Base-by-base conservation (phyloP, 768 basidiomycete genomes). In the Epithele typhae region DNA sequence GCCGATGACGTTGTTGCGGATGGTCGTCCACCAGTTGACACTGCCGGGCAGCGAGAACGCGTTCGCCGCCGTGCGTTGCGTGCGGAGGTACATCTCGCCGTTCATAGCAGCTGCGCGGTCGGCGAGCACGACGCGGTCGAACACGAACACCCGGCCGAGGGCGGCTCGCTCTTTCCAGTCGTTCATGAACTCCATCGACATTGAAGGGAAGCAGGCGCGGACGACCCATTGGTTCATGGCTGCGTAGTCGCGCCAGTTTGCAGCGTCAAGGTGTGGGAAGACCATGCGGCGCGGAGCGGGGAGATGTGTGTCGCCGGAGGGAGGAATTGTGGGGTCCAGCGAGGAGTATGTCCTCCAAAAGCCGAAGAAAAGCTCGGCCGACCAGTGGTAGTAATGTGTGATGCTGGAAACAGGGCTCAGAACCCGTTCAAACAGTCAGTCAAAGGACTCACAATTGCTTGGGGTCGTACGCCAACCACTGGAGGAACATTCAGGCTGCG, bases 311-410 rank as follows among this genome's bases (percentile, higher is more conserved):
- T 76, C 76, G 7, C 90, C 92, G 37, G 74, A 67, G 0, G 77
- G 54, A 2, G 80, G 65, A 42, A 94, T 92, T 18, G 64, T 66
- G 1, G 78, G 76, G 61, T 93, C 91, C 10, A 95, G 70, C 2
- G 88, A 82, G 25, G 90, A 77, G 63, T 94, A 95, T 0, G 92
- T 82, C 7, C 91, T 78, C 93, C 93, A 95, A 56, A 94, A 79
- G 33, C 93, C 93, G 53, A 91, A 90, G 69, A 88, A 85, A 17
- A 93, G 78, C 60, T 97, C 93, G 4, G 93, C 92, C 25, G 86
- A 80, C 80, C 88, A 93, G 59, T 97, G 92, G 62, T 92, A 95
- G 62, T 94, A 95, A 65, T 95, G 92, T 1, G 86, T 87, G 46
- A 95, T 76, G 67, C 88, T 91, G 19, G 15, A 41, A 43, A 36